A percentile compares a stretch with the other conserved stretches of the same genome.
Conservation (phyloP, 345 rosid genomes). For the Camelina hispida region DNA sequence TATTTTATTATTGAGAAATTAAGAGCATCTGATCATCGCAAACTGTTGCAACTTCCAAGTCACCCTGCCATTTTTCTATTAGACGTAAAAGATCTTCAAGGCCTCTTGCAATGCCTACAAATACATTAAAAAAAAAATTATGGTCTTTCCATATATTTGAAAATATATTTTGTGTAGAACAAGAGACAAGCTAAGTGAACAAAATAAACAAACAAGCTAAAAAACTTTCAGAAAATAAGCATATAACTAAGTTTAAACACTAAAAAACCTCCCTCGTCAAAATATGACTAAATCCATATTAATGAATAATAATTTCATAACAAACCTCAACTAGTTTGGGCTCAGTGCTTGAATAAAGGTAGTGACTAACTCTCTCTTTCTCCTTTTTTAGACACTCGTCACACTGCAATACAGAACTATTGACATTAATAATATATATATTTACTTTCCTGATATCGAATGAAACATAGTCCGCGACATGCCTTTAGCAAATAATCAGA, state of each 20-base stretch:
- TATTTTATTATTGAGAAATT: too few species aligned
- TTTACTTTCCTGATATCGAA: background rate
- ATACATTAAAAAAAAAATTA: background rate
- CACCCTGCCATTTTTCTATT: too few species aligned
- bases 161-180: too few species aligned
- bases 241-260: background rate
- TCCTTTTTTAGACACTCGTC: constrained; percentile 83
- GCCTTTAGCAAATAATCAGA: constrained; percentile 80
- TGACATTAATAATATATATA: background rate
- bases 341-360: constrained; percentile 75
- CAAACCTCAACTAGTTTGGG: constrained; percentile 59
- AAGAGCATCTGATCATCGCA: too few species aligned
- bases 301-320: too few species aligned
- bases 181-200: too few species aligned
- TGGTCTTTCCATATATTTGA: background rate
- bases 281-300: too few species aligned
- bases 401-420: constrained; percentile 23
- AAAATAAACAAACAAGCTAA: background rate
- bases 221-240: background rate
- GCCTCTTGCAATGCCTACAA: constrained; percentile 32
- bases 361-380: constrained; percentile 80
- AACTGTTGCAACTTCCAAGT: too few species aligned
- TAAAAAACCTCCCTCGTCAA: too few species aligned
- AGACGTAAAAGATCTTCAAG: constrained; percentile 12
- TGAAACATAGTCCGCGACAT: background rate